Evolutionary conservation across 768 basidiomycete species (phyloP), one percentile per base, ranked within the genome.

Genomic region (Amanita phalloides): DNA sequence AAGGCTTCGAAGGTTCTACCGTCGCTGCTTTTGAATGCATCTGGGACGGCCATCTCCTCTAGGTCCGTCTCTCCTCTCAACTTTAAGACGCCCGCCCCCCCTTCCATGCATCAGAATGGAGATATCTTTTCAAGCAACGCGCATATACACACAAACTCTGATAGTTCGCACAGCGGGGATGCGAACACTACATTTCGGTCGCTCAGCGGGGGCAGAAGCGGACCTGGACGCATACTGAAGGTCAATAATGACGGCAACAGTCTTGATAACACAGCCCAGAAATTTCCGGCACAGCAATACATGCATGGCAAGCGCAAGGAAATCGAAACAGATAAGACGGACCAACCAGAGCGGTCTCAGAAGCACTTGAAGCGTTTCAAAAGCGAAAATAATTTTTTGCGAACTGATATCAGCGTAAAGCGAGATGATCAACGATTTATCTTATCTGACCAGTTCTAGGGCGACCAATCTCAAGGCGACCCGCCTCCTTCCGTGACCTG

Each of bases 121-220:
- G 37, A 45, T 44, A 32, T 25, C 11, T 26, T 26, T 10, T 55
- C 54, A 46, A 59, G 54, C 48, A 55, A 57, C n/a, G 61, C 65
- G 64, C 66, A 66, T 65, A 67, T 62, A 64, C 55, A 59, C 39
- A 55, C 49, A 13, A 50, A 51, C 20, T 43, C 17, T 17, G 17
- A 17, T 17, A 17, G 17, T 17, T 17, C 50, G 44, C 2, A 51
- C 5, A 20, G 45, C 13, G 45, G 36, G 44, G 54, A 25, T 13
- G 51, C 28, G 17, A 48, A 17, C 11, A 23, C 25, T 35, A 21
- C 13, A 36, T 13, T 54, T 32, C 49, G 45, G n/a, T 35, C 42
- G 6, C 28, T 53, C 25, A 17, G 17, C 44, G 41, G 43, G 7
- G 43, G 30, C 36, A 43, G n/a, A n/a, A 44, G 20, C 41, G 21